A percentile compares a stretch with the other conserved stretches of the same genome.
Evolutionary conservation across 2,329 filamentous ascomycete genomes (phyloP).

Genomic region (Cylindrodendrum hubeiense): DNA sequence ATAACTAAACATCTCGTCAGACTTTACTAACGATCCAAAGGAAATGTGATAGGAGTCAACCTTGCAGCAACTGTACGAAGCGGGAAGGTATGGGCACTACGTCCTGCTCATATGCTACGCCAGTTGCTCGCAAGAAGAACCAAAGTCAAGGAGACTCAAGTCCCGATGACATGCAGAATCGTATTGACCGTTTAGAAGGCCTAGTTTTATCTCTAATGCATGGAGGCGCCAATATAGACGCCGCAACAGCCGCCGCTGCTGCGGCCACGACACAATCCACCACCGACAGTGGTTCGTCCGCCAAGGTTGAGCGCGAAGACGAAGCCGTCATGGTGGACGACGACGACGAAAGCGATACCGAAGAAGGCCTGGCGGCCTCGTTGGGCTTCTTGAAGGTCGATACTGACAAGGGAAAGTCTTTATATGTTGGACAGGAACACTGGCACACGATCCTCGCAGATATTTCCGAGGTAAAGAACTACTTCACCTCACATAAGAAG

Average conservation of each 20-base stretch:
- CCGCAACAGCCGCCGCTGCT: conserved; percentile 51
- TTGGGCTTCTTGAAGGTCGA: conserved; percentile 88
- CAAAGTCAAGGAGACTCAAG: conserved; percentile 70
- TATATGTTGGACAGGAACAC: conserved; percentile 86
- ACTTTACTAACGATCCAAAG: conserved; percentile 54
- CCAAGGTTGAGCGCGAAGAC: conserved; percentile 67
- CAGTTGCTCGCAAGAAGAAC: conserved; percentile 78
- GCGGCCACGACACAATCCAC: conserved; percentile 50
- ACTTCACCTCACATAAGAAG: conserved; percentile 87
- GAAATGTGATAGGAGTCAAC: conserved; percentile 93
- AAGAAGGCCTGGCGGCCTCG: conserved; percentile 76
- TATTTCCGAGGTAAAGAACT: conserved; percentile 93
- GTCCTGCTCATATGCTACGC: conserved; percentile 87
- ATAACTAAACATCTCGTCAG: conserved; percentile 6
- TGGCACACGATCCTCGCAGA: conserved; percentile 85
- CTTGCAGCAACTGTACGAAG: conserved; percentile 95
- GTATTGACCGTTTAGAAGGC: conserved; percentile 94
- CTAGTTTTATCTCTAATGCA: conserved; percentile 95
- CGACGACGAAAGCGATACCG: conserved; percentile 76
- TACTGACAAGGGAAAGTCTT: conserved; percentile 79
- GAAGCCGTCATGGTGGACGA: conserved; percentile 62
- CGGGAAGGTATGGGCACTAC: conserved; percentile 84
- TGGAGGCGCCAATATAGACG: conserved; percentile 72
- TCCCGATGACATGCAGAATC: conserved; percentile 98
- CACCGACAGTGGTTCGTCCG: conserved; percentile 60